Conservation (phyloP, 2,329 filamentous ascomycete species). For the Coniochaeta hoffmannii region DNA sequence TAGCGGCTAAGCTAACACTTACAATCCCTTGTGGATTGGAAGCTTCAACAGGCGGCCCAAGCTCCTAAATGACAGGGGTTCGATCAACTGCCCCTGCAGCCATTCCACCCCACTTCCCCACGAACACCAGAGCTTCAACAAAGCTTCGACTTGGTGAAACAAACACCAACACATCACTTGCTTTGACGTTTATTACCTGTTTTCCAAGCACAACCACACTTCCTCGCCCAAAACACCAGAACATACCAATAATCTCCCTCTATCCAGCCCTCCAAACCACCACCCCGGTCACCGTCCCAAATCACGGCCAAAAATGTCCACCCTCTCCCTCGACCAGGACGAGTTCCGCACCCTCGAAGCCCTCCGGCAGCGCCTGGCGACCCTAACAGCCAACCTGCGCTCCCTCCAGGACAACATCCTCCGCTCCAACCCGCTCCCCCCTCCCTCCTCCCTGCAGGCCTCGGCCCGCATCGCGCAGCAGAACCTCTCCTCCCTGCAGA, state of each 20-base stretch:
- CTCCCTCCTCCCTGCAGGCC: constrained; percentile 67
- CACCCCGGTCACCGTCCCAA: no score
- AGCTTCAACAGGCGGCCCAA: no score
- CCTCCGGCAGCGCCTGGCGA: constrained; percentile 58
- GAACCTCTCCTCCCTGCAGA: constrained; percentile 60
- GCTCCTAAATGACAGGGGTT: background rate
- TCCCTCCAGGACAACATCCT: constrained; percentile 56
- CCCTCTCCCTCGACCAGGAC: constrained; percentile 46
- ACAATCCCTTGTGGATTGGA: no score
- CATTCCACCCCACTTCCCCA: no score
- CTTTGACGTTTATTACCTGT: background rate
- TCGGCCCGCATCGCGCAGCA: constrained; percentile 63
- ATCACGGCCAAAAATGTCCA: constrained; percentile 28
- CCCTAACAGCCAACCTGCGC: constrained; percentile 61
- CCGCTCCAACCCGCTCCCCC: constrained; percentile 58
- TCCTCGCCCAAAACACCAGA: no score
- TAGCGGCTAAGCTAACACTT: no score
- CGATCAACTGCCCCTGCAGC: no score
- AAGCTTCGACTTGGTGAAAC: background rate
- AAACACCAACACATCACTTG: background rate
- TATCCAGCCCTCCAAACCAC: no score
- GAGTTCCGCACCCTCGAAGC: constrained; percentile 65
- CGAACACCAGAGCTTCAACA: no score
- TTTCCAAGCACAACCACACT: no score
- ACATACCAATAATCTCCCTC: no score